Base-by-base conservation (phyloP, 768 basidiomycete species). In the Albatrellus ellisii region DNA sequence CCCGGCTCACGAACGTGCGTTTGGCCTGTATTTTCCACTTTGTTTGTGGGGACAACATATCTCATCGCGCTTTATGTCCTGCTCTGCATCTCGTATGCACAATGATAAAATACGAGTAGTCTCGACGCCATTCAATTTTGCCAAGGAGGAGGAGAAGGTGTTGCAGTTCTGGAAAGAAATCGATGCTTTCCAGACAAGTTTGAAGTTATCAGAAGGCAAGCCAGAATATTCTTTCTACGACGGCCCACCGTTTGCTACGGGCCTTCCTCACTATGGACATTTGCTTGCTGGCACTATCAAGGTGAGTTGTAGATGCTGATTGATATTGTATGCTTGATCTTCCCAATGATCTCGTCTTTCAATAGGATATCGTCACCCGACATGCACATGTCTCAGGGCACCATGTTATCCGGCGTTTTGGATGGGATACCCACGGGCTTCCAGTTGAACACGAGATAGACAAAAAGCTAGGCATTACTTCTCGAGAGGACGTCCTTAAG, bases 361-460 rank as follows among this genome's bases (percentile, higher is more conserved):
- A 26, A 22, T 56, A 98, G 94, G 94, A 98, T 59, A 92, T 98
- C 55, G 89, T 98, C 43, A 98, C 94, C 32, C 77, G 94, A 41
- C 90, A 95, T 63, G 92, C 92, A 2, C 84, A 89, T 59, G 80
- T 88, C 39, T 90, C 83, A 42, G 94, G 94, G 5, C 80, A 77
- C 61, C 84, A 97, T 56, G 94, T 98, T 52, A 73, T 80, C 43
- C 79, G 94, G 45, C 77, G 94, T 40, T 98, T 98, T 58, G 94
- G 94, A 41, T 98, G 94, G 94, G 94, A 98, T 63, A 97, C 92
- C 4, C 94, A 99, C 63, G 94, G 94, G 39, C 76, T 99, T 21
- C 95, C 94, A 26, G 91, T 99, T 56, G 95, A 99, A 62, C 92
- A 97, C 66, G 89, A 95, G 67, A 99, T 99, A 66, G 95, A 99